phyloP scores from a whole-genome alignment of 1,139 yeast genomes.

The Candida tropicalis region DNA sequence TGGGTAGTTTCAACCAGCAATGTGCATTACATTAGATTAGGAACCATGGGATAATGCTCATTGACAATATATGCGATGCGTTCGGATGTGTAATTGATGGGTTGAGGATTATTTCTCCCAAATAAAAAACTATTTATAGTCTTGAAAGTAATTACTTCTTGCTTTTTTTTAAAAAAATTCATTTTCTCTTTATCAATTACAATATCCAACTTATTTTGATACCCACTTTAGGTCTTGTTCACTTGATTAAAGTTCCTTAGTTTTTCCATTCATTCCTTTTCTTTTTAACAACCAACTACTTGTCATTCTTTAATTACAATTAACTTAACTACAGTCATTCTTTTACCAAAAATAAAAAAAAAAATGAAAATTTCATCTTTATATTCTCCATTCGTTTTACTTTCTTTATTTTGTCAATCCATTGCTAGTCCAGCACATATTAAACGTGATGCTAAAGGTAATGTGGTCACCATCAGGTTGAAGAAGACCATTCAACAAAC shows the following conservation, averaged over 20 bases:
- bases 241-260: not conserved
- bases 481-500: conserved; percentile 40
- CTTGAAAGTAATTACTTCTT: not conserved
- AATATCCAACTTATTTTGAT: not conserved
- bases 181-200: no score
- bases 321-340: conserved; percentile 25
- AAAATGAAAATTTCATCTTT: conserved; percentile 38
- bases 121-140: not conserved
- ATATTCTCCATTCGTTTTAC: conserved; percentile 20
- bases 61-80: not conserved
- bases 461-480: conserved; percentile 36
- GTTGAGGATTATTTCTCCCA: not conserved
- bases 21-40: not conserved
- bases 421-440: conserved; percentile 32
- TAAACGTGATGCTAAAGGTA: conserved; percentile 19
- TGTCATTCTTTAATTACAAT: conserved; percentile 3
- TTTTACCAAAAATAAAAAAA: conserved; percentile 2
- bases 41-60: not conserved
- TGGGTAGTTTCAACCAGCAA: conserved; percentile 3
- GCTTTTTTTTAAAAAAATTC: not conserved
- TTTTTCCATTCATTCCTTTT: not conserved
- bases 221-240: not conserved
- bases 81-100: not conserved
- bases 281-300: conserved; percentile 4
- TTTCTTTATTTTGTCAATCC: conserved; percentile 23